phyloP scores from a whole-genome alignment of 1,284 basidiomycete genomes.

The Fomitopsis pinicola region DNA sequence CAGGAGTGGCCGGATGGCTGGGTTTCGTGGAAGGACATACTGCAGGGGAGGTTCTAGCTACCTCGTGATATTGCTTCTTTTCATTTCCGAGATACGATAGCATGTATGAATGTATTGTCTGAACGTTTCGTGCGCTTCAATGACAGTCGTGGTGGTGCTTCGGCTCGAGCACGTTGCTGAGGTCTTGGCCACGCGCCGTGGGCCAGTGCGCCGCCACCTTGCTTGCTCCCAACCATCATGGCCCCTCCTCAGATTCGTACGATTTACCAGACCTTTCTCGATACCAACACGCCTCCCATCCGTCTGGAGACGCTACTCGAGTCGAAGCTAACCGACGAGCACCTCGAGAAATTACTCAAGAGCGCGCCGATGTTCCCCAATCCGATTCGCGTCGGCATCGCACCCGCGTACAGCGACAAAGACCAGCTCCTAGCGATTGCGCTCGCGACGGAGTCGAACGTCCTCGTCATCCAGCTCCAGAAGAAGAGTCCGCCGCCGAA shows the following conservation, averaged over 20 bases:
- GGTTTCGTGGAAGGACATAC: neutral
- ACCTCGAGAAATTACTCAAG: constrained; percentile 14
- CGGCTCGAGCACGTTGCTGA: neutral
- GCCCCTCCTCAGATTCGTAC: constrained; percentile 6
- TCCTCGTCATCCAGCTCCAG: constrained; percentile 25
- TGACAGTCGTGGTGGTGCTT: neutral
- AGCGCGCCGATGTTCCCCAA: constrained; percentile 6
- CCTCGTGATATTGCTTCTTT: neutral
- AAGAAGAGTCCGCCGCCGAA: constrained; percentile 14
- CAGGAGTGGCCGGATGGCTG: constrained; percentile 11
- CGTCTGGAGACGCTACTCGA: constrained; percentile 17
- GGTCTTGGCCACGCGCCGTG: neutral
- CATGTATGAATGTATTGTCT: neutral
- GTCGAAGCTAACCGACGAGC: constrained; percentile 10
- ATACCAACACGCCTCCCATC: constrained; percentile 17
- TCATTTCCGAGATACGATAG: neutral
- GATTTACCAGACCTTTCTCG: constrained; percentile 24
- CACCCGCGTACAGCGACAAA: constrained; percentile 22
- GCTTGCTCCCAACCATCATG: neutral
- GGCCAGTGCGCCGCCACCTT: neutral
- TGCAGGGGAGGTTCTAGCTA: constrained; percentile 3
- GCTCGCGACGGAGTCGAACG: constrained; percentile 15
- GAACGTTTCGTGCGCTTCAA: neutral
- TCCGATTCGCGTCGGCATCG: constrained; percentile 21
- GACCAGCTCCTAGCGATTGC: constrained; percentile 25